These are phyloP conservation scores for Oxytropis ochrocephala DNA, from an alignment of 306 rosid species.

Conservation along the genomic window DNA sequence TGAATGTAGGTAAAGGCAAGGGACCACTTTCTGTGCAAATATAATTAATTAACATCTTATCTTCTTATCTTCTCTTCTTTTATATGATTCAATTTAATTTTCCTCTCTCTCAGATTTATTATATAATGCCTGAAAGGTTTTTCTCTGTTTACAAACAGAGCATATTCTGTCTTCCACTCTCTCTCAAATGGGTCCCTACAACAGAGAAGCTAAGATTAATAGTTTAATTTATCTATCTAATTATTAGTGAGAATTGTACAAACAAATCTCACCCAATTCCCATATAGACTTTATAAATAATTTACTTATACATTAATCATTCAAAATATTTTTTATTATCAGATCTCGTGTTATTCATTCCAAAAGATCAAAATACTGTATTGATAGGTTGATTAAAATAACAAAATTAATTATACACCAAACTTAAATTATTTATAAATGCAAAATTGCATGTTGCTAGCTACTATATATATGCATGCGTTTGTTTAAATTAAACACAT, in stretches of 20 bases:
- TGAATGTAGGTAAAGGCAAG: slow-evolving; percentile 1
- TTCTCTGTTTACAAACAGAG: background rate
- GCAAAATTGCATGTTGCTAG: background rate
- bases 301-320: background rate
- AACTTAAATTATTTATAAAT: background rate
- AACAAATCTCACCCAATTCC: background rate
- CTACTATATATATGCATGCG: too few relatives aligned
- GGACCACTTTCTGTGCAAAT: slow-evolving; percentile 46
- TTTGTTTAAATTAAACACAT: background rate
- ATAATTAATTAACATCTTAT: slow-evolving; percentile 28
- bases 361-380: background rate
- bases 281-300: background rate
- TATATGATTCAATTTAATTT: background rate
- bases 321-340: background rate
- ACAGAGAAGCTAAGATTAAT: slow-evolving; percentile 22
- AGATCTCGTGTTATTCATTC: background rate
- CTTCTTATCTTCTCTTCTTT: slow-evolving; percentile 34
- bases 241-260: background rate
- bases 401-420: background rate
- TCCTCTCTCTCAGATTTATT: background rate
- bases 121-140: background rate
- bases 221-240: background rate
- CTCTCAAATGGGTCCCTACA: slow-evolving; percentile 25
- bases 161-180: slow-evolving; percentile 20
- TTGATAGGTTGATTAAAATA: background rate